These are phyloP conservation scores for Colletotrichum lupini DNA, from an alignment of 2,329 filamentous ascomycete species.

Conservation along the genomic window DNA sequence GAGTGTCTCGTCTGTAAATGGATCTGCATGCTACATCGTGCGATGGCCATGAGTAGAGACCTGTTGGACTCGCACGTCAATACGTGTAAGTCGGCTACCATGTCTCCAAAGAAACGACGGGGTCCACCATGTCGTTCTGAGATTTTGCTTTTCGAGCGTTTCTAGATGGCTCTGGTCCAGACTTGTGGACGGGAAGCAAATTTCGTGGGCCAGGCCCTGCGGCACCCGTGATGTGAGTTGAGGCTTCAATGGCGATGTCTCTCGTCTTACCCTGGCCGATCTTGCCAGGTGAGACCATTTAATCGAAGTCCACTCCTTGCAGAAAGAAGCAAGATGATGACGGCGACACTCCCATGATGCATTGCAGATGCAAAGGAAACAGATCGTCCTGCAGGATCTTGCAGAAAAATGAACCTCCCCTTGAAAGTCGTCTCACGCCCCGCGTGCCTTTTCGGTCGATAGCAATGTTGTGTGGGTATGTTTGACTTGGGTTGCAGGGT, in stretches of 20 bases:
- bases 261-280: background rate
- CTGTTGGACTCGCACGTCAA: background rate
- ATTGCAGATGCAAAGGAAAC: background rate
- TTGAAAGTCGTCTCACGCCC: background rate
- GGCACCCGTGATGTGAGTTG: background rate
- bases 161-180: background rate
- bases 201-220: background rate
- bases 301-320: conserved; percentile 9
- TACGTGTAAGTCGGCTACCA: background rate
- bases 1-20: background rate
- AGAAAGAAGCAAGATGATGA: conserved; percentile 8
- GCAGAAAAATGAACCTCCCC: conserved; percentile 4
- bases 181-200: background rate
- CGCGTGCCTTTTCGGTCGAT: background rate
- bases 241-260: too few species aligned
- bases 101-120: background rate
- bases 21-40: background rate
- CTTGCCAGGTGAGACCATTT: conserved; percentile 2
- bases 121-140: background rate
- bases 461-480: background rate
- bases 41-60: background rate
- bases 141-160: background rate
- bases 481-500: conserved; percentile 4
- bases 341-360: background rate
- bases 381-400: conserved; percentile 33